Conservation (phyloP, 768 basidiomycete genomes). For the Boletus tomentosulus region DNA sequence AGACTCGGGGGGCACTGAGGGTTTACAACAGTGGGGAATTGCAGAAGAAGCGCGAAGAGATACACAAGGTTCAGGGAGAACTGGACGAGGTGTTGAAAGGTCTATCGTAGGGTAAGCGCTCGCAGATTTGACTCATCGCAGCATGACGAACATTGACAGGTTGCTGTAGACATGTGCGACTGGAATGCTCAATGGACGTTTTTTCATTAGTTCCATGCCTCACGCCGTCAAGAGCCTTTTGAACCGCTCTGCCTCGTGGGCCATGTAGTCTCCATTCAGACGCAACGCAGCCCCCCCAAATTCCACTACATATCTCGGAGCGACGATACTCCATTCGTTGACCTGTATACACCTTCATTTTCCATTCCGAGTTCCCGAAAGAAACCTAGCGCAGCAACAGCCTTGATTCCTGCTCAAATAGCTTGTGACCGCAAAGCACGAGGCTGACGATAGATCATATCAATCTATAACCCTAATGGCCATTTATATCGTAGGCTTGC, state of each 20-base stretch:
- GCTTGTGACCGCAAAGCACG: not conserved
- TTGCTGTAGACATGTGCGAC: not conserved
- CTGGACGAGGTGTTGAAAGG: constrained; percentile 50
- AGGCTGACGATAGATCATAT: constrained; percentile 14
- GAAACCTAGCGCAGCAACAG: not conserved
- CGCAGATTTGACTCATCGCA: not conserved
- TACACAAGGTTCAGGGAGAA: constrained; percentile 53
- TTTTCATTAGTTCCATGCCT: not conserved
- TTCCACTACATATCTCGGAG: not conserved
- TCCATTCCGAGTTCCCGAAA: not conserved
- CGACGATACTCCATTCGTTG: too few species aligned
- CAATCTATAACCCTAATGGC: constrained; percentile 10
- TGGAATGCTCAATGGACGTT: not conserved
- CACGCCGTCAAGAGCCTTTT: not conserved
- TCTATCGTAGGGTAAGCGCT: constrained; percentile 21
- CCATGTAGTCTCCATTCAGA: not conserved
- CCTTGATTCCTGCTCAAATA: constrained; percentile 3
- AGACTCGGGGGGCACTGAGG: constrained; percentile 53
- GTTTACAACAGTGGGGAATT: constrained; percentile 43
- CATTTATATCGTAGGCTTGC: constrained; percentile 7
- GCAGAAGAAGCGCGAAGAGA: constrained; percentile 46
- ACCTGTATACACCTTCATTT: not conserved
- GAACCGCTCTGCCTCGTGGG: not conserved
- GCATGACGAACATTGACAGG: not conserved
- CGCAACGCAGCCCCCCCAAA: not conserved